These are phyloP conservation scores for Debaryomyces sp. DNA, from an alignment of 1,139 yeast species.

Conservation along the genomic window DNA sequence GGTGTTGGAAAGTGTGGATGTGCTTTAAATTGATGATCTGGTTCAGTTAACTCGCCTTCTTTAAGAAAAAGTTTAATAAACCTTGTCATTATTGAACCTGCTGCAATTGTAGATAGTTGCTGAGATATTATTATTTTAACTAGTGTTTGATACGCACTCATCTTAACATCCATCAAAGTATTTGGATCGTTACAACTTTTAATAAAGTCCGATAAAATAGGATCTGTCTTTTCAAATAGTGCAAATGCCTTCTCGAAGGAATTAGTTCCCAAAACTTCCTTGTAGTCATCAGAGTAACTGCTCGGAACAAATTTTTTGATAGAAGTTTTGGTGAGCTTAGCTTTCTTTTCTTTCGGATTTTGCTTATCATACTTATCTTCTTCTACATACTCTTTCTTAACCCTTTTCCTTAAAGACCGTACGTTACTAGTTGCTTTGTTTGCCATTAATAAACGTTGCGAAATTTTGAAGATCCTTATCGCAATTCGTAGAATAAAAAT, in stretches of 20 bases:
- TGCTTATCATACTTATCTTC: neutral
- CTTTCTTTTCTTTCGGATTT: neutral
- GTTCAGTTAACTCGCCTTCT: neutral
- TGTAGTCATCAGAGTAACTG: neutral
- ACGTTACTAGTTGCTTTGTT: neutral
- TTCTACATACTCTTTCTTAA: neutral
- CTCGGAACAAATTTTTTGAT: neutral
- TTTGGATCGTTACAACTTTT: neutral
- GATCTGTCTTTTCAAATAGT: constrained; percentile 1
- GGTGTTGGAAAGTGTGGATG: constrained; percentile 5
- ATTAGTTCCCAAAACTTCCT: neutral
- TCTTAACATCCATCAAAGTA: constrained; percentile 1
- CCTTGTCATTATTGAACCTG: neutral
- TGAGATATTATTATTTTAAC: constrained; percentile 2
- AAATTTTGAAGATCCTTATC: neutral
- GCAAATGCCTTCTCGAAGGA: neutral
- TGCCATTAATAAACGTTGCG: neutral
- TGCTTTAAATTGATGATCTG: neutral
- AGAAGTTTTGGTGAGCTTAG: neutral
- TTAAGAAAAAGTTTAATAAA: constrained; percentile 4
- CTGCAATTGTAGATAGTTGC: constrained; percentile 1
- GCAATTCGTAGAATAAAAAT: neutral
- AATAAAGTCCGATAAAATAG: constrained; percentile 3
- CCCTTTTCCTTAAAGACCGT: neutral
- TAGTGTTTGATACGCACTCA: constrained; percentile 4